A percentile compares a stretch with the other conserved stretches of the same genome.
Evolutionary conservation across 805 yeast species (phyloP).

Genomic region (Wickerhamomyces xylosicus): DNA sequence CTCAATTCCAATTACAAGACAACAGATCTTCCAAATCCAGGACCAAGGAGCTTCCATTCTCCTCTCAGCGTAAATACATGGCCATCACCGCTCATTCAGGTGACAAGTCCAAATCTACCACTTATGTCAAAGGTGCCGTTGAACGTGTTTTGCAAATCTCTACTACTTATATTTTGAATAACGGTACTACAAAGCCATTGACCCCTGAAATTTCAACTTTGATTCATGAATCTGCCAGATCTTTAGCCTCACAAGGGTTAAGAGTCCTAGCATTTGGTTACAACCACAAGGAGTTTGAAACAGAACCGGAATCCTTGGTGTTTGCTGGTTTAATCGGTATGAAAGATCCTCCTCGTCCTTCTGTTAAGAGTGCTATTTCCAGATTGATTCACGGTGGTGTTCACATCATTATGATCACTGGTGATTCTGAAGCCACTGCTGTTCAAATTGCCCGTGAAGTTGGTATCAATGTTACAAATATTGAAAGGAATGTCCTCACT

Average conservation of each 20-base stretch:
- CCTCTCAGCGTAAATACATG: slow-evolving; percentile 80
- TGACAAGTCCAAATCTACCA: slow-evolving; percentile 40
- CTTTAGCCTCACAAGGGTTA: slow-evolving; percentile 73
- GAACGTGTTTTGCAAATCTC: slow-evolving; percentile 62
- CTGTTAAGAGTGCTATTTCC: slow-evolving; percentile 67
- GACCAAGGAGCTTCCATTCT: slow-evolving; percentile 71
- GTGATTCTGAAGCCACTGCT: slow-evolving; percentile 86
- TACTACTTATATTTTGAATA: slow-evolving; percentile 43
- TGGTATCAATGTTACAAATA: slow-evolving; percentile 72
- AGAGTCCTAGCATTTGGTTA: slow-evolving; percentile 79
- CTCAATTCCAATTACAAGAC: slow-evolving; percentile 66
- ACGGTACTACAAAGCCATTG: slow-evolving; percentile 51
- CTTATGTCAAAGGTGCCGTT: slow-evolving; percentile 84
- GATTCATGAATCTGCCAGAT: slow-evolving; percentile 48
- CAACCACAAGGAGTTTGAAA: slow-evolving; percentile 27
- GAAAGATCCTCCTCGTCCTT: slow-evolving; percentile 96
- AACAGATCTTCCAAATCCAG: slow-evolving; percentile 49
- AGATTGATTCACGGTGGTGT: slow-evolving; percentile 86
- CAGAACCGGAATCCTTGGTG: slow-evolving; percentile 46
- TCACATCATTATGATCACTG: slow-evolving; percentile 96
- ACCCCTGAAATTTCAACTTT: slow-evolving; percentile 35
- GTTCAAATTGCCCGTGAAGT: slow-evolving; percentile 76
- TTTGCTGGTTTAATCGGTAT: slow-evolving; percentile 88
- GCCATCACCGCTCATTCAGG: slow-evolving; percentile 65
- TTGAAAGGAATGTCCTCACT: slow-evolving; percentile 59